Evolutionary conservation across 345 rosid genomes (phyloP).

Genomic region (Bretschneidera sinensis): DNA sequence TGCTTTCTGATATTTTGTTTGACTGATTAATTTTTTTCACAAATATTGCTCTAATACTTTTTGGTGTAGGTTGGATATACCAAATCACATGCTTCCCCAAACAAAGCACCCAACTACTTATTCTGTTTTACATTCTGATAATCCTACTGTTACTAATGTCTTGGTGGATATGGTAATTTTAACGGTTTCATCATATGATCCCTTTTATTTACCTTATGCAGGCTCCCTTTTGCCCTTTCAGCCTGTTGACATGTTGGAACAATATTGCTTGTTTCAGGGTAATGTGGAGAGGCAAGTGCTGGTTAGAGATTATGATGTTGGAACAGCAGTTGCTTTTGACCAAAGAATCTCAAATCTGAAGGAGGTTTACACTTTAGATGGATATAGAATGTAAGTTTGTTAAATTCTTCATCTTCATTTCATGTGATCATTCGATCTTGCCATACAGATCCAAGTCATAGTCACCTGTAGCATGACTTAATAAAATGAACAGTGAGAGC

Average conservation of each 20-base stretch:
- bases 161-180: conserved; percentile 82
- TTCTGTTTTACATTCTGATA: conserved; percentile 63
- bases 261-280: conserved; percentile 39
- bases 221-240: background rate
- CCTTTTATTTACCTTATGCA: background rate
- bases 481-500: too few relatives aligned
- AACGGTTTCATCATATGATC: background rate
- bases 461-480: too few relatives aligned
- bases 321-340: conserved; percentile 82
- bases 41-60: conserved; percentile 18
- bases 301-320: conserved; percentile 76
- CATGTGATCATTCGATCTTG: background rate
- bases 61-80: conserved; percentile 60
- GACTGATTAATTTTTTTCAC: conserved; percentile 5
- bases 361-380: conserved; percentile 87
- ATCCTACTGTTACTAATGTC: conserved; percentile 76
- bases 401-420: background rate
- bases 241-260: conserved; percentile 3
- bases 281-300: conserved; percentile 88
- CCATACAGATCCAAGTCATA: too few relatives aligned
- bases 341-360: conserved; percentile 59
- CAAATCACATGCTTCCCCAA: conserved; percentile 73
- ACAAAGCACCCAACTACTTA: conserved; percentile 79
- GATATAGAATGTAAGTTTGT: conserved; percentile 68
- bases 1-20: conserved; percentile 8